Conservation (phyloP, 331 rosid species). For the Quercus lobata region DNA sequence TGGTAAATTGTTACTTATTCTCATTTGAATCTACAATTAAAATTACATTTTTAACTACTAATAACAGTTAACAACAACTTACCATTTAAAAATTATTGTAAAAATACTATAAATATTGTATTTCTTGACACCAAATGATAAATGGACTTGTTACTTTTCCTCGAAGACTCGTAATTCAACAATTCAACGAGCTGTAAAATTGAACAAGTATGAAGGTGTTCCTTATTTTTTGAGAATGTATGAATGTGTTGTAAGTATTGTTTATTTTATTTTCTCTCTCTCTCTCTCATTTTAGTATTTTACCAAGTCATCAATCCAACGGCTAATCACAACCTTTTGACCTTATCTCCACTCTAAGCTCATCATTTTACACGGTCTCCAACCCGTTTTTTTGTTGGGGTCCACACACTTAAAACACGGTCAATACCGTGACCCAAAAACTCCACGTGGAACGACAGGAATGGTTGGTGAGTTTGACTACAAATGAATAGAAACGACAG, state of each 20-base stretch:
- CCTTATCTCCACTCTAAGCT: conserved; percentile 20
- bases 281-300: background rate
- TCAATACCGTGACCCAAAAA: conserved; percentile 18
- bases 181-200: no score
- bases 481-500: conserved; percentile 12
- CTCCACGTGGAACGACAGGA: conserved; percentile 29
- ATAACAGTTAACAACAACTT: accelerated
- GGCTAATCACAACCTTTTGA: conserved; percentile 69
- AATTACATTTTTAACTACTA: accelerated
- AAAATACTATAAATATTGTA: no score
- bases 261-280: background rate
- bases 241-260: no score
- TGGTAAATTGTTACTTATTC: accelerated
- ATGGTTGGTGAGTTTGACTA: conserved; percentile 41
- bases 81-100: accelerated
- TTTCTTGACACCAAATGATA: no score
- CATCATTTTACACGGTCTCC: conserved; percentile 21
- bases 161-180: no score
- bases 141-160: no score
- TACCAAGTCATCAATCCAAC: conserved; percentile 50
- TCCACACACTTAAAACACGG: background rate
- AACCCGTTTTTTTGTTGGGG: conserved; percentile 13
- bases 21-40: accelerated
- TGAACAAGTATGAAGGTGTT: no score
- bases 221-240: no score